These are phyloP conservation scores for Coprinopsis cinerea DNA, from an alignment of 768 basidiomycete genomes.

Conservation along the genomic window DNA sequence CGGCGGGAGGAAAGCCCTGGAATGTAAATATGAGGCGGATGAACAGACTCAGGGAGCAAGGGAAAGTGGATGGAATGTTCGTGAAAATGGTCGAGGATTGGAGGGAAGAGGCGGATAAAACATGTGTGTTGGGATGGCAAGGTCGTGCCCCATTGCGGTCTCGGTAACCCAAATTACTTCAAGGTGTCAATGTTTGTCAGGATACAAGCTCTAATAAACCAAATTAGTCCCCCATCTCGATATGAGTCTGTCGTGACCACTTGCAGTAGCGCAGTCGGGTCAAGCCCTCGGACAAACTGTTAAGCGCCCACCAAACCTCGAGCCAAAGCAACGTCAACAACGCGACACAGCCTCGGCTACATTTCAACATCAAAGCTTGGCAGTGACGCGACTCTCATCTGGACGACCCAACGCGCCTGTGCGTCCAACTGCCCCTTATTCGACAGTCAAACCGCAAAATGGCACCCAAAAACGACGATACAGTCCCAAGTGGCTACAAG, in stretches of 20 bases:
- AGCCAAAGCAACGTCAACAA: no score
- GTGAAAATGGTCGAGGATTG: neutral
- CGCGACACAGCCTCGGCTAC: no score
- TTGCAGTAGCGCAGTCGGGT: no score
- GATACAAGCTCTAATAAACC: no score
- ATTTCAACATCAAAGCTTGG: no score
- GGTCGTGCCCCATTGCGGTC: no score
- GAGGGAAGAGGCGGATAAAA: neutral
- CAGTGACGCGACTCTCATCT: neutral
- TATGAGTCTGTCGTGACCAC: no score
- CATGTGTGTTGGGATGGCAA: neutral
- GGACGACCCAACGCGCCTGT: neutral
- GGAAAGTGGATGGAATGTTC: neutral
- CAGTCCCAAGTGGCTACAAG: conserved; percentile 32
- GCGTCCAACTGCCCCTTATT: neutral
- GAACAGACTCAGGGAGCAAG: neutral
- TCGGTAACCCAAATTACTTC: no score
- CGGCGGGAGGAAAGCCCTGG: neutral
- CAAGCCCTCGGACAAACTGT: no score
- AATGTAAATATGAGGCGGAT: neutral
- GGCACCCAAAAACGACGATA: conserved; percentile 34
- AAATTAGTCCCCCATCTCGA: no score
- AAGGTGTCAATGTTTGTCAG: no score
- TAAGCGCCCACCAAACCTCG: no score
- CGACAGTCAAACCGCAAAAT: conserved; percentile 5